Percentiles rank a stretch among this genome's conserved stretches.
Conservation (phyloP, 129 eudicot species). For the Gnaphalium uliginosum region DNA sequence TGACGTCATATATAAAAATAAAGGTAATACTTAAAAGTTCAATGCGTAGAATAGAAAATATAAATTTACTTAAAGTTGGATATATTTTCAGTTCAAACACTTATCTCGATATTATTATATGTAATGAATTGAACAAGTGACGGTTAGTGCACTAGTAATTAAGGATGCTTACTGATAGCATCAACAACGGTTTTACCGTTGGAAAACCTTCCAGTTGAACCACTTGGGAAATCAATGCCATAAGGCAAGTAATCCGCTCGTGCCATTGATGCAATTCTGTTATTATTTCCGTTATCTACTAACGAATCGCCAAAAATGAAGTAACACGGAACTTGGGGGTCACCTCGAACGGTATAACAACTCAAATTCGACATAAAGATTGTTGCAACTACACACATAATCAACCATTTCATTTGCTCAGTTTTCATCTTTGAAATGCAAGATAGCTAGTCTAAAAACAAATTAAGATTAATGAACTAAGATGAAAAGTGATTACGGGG, state of each 20-base stretch:
- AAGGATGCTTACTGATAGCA: conserved; percentile 40
- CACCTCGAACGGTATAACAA: conserved; percentile 24
- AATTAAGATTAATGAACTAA: background rate
- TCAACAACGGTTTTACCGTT: conserved; percentile 63
- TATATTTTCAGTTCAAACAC: no score
- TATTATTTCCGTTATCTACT: conserved; percentile 69
- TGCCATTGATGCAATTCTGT: conserved; percentile 47
- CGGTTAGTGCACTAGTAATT: background rate
- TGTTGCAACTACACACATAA: conserved; percentile 6
- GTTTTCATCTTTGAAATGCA: conserved; percentile 4
- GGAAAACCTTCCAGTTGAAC: conserved; percentile 61
- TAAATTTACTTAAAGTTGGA: no score
- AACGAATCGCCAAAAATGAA: conserved; percentile 76
- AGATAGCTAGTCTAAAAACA: background rate
- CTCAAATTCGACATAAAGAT: background rate
- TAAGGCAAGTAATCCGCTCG: conserved; percentile 68
- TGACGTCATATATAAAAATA: no score
- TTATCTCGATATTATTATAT: no score
- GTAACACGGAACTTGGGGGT: conserved; percentile 66
- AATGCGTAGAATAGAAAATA: no score
- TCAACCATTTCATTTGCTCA: conserved; percentile 6
- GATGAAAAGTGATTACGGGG: background rate
- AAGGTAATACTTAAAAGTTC: no score
- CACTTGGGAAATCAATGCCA: conserved; percentile 60
- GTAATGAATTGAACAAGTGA: background rate